Base-by-base conservation (phyloP, 192 early-diverging fungal species). In the Powellomyces hirtus region DNA sequence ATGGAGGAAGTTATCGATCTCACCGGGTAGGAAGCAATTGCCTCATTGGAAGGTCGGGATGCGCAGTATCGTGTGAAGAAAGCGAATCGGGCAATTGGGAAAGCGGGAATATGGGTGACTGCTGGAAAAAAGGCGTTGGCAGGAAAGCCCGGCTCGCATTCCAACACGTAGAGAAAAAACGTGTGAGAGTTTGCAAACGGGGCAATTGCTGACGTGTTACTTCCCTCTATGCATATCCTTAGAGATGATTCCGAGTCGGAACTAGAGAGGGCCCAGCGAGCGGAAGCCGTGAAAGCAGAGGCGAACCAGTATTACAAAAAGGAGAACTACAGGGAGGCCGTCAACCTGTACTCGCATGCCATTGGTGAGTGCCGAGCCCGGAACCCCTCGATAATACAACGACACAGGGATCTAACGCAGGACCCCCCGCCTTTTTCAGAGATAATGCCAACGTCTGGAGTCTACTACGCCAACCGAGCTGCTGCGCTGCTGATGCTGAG, bases 381-480 rank as follows among this genome's bases (percentile, higher is more conserved):
- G 40, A 42, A 16, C 26, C 24, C 34, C 7, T 31, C 3, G 55
- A 29, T 31, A 16, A 6, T 30, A 29, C 3, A 6, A 29, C n/a
- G 13, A n/a, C 6, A 31, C 29, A 2, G 31, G 29, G 5, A 11
- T 29, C 34, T 16, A 5, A 10, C 31, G 14, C 20, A 31, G 5
- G 10, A 3, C 3, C 31, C 31, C 8, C 3, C n/a, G 55, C 27
- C 6, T 6, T 29, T 26, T 31, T 11, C 45, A 74, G 89, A 88
- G 31, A 34, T 85, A n/a, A 75, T 76, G 33, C 85, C 91, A 38
- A 60, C 74, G 20, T 77, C 70, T n/a, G 73, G 86, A 8, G 91
- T 86, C 3, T 90, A 87, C 60, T 90, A 89, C 62, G 76, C 74
- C 55, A 94, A 94, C 75, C 80, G 92, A n/a, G 85, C 90, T 10